A percentile compares a stretch with the other conserved stretches of the same genome.
These are phyloP conservation scores for Sphagnum tenellum DNA, from an alignment of 225 moss, liverwort and hornwort genomes.

Conservation along the genomic window DNA sequence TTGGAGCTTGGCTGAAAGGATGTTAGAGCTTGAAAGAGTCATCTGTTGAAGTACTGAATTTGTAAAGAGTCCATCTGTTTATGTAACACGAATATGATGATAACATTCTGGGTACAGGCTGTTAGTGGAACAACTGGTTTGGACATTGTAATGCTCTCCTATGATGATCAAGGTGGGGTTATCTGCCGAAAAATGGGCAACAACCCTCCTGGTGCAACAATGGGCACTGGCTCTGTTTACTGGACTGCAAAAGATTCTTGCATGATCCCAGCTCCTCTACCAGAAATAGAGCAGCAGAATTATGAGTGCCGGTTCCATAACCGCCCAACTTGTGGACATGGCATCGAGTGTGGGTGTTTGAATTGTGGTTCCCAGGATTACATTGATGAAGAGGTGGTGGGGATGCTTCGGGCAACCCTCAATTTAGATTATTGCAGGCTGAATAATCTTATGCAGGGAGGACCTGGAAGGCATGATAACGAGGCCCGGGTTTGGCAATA, in stretches of 20 bases:
- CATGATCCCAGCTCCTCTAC: constrained; percentile 46
- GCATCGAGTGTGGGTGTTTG: constrained; percentile 11
- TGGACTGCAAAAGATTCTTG: constrained; percentile 69
- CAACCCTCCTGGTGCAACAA: constrained; percentile 25
- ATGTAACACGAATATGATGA: too few relatives aligned
- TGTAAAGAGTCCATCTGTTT: too few relatives aligned
- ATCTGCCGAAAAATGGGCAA: constrained; percentile 73
- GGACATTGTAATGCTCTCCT: constrained; percentile 72
- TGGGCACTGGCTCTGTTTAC: constrained; percentile 62
- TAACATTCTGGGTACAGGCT: constrained; percentile 31
- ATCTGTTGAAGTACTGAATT: too few relatives aligned
- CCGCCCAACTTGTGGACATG: constrained; percentile 20
- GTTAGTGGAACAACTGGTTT: constrained; percentile 48
- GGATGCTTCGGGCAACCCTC: constrained; percentile 55
- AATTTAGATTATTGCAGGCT: constrained; percentile 30
- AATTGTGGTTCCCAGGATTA: constrained; percentile 13
- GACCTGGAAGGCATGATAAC: constrained; percentile 14
- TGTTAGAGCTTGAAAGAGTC: too few relatives aligned
- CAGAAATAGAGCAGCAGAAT: constrained; percentile 41
- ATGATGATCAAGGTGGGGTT: constrained; percentile 71
- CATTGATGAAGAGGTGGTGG: constrained; percentile 65
- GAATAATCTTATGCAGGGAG: constrained; percentile 10
- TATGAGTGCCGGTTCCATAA: constrained; percentile 49
- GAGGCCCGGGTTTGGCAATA: constrained; percentile 88
- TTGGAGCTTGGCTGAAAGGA: too few relatives aligned